phyloP scores from a whole-genome alignment of 164 flowering plant genomes.

The Stephania yunnanensis region DNA sequence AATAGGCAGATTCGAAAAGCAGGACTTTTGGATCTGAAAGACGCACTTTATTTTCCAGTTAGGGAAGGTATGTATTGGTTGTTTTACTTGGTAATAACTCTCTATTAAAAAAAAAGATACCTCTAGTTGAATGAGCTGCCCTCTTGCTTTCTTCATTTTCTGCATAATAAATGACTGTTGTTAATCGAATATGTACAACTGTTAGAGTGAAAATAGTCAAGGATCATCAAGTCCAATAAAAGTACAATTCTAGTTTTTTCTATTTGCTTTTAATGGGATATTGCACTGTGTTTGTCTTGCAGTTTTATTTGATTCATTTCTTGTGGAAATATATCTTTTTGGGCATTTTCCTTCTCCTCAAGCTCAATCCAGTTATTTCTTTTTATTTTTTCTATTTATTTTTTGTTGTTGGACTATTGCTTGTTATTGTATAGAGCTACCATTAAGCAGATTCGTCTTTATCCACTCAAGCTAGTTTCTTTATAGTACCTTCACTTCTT shows the following conservation, averaged over 20 bases:
- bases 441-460: background rate
- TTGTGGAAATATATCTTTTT: background rate
- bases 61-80: conserved; percentile 35
- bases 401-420: background rate
- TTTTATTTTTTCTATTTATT: too few relatives aligned
- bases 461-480: background rate
- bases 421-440: background rate
- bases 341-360: background rate
- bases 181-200: background rate
- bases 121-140: background rate
- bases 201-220: background rate
- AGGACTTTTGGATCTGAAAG: conserved; percentile 62
- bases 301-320: background rate
- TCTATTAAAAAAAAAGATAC: background rate
- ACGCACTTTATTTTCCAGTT: conserved; percentile 62
- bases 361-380: background rate
- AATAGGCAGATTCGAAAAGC: conserved; percentile 34
- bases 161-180: background rate
- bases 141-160: conserved; percentile 1
- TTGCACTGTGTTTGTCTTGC: background rate
- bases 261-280: background rate
- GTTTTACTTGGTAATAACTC: conserved; percentile 3
- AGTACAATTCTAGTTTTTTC: background rate
- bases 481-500: background rate
- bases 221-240: background rate